Conservation (phyloP, 2,329 filamentous ascomycete genomes). For the Alternaria viburni region DNA sequence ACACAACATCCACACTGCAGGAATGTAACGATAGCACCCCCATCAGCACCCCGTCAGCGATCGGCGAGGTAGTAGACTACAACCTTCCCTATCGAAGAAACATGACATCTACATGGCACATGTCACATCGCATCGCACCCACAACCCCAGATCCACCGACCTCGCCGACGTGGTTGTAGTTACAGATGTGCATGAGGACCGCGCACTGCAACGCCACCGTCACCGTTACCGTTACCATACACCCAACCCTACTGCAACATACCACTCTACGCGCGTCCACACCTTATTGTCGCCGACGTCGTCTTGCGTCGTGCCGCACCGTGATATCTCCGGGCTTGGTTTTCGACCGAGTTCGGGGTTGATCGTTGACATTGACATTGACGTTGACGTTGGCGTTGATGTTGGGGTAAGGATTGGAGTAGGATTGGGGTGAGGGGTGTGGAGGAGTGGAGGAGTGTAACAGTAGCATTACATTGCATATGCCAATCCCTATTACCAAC, state of each 20-base stretch:
- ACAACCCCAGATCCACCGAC: neutral
- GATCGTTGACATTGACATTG: neutral
- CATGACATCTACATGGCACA: neutral
- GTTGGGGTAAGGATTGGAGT: neutral
- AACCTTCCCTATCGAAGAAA: neutral
- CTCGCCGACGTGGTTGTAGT: neutral
- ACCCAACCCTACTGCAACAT: neutral
- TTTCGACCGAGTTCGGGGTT: neutral
- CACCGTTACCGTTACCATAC: neutral
- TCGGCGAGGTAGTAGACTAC: neutral
- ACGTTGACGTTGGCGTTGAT: neutral
- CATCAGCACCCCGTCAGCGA: neutral
- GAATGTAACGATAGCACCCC: neutral
- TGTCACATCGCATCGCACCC: neutral
- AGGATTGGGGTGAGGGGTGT: neutral
- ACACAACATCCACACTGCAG: neutral
- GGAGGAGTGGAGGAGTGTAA: neutral
- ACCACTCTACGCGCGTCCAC: neutral
- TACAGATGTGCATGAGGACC: neutral
- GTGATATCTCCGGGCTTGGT: neutral
- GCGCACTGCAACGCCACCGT: neutral
- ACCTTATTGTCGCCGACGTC: neutral
- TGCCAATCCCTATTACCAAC: neutral
- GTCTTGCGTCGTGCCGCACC: neutral
- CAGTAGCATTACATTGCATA: slow-evolving; percentile 1